Percentiles rank a stretch among this genome's conserved stretches.
Evolutionary conservation across 2,329 filamentous ascomycete genomes (phyloP).

Genomic region (Epichloe glyceriae): DNA sequence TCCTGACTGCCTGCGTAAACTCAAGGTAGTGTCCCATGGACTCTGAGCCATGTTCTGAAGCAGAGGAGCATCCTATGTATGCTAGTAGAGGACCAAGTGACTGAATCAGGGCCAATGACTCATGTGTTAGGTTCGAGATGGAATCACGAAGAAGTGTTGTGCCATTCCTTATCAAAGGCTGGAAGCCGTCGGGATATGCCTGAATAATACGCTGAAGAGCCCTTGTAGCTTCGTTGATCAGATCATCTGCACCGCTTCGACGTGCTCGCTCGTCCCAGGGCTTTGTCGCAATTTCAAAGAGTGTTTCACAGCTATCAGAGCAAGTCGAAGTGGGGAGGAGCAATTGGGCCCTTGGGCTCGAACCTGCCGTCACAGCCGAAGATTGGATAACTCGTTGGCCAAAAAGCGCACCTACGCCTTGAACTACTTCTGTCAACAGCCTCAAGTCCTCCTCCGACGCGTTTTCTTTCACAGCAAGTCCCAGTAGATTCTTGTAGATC

Average conservation of each 20-base stretch:
- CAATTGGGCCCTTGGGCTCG: conserved; percentile 8
- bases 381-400: conserved; percentile 20
- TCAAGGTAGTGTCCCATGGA: conserved; percentile 28
- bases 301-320: conserved; percentile 23
- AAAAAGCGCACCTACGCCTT: conserved; percentile 32
- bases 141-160: conserved; percentile 14
- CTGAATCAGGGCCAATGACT: conserved; percentile 18
- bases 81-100: conserved; percentile 31
- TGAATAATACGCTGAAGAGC: conserved; percentile 27
- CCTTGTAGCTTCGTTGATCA: conserved; percentile 28
- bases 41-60: conserved; percentile 7
- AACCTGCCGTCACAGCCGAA: background rate
- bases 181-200: conserved; percentile 23
- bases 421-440: conserved; percentile 29
- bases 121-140: conserved; percentile 9
- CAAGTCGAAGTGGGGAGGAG: conserved; percentile 23
- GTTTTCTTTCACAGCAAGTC: conserved; percentile 14
- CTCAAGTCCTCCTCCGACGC: conserved; percentile 25
- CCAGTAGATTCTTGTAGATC: conserved; percentile 27
- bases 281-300: conserved; percentile 19
- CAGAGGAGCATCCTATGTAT: conserved; percentile 34
- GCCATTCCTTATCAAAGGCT: conserved; percentile 18
- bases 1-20: conserved; percentile 22
- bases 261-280: conserved; percentile 11
- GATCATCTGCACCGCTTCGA: conserved; percentile 17